Base-by-base conservation (phyloP, 495 filamentous ascomycete species). In the Talaromyces proteolyticus region DNA sequence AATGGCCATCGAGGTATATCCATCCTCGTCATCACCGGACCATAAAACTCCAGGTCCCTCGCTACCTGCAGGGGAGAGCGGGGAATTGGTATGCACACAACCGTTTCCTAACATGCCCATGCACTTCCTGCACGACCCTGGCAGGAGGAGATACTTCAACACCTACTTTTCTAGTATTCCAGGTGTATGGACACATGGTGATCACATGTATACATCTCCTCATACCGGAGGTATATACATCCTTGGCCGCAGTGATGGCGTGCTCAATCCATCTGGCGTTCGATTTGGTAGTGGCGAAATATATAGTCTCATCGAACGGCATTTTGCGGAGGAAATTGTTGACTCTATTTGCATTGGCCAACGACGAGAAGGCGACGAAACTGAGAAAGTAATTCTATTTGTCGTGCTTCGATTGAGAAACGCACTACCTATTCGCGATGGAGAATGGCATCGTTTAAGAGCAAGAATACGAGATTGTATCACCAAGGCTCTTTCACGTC, bases 321-420 rank as follows among this genome's bases (percentile, higher is more conserved):
- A 77, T 43, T 89, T 90, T 56, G 65, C 78, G 0, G 65, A 78
- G 16, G 64, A 73, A 39, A 66, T 91, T 16, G 69, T 66, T 21
- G 87, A 92, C 53, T 81, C 78, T 14, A 73, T 92, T 23, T 89
- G 85, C 49, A 86, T 92, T 1, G 88, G 88, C 2, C 87, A 89
- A 63, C 67, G 86, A 40, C 66, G 87, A 41, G 6, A 29, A 29
- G 12, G 6, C 26, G 86, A 89, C 54, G 54, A 52, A 4, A 86
- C 88, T 57, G 86, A 90, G 68, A 74, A 65, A 14, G 86, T 89
- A 0, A 76, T 89, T 61, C 61, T 90, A 47, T 89, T 89, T 11
- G 87, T 92, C 1, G 75, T 92, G 59, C 65, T 92, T 41, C 90
- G 89, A 61, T 53, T 90, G 58, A 64, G 86, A 38, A 87, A 89